These are phyloP conservation scores for Wickerhamomyces bisporus DNA, from an alignment of 805 yeast genomes.

Conservation along the genomic window DNA sequence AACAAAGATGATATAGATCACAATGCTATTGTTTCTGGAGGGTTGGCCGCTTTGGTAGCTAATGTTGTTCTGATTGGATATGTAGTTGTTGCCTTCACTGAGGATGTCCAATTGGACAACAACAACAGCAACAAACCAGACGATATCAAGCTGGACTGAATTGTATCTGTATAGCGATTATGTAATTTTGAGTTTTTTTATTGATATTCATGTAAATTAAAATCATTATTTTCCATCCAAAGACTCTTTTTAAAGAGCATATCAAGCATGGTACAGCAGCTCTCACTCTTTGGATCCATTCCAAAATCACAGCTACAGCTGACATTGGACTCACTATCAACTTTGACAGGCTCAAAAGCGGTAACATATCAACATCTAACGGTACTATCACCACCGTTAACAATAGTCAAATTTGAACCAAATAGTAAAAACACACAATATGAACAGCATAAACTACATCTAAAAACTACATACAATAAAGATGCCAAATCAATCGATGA, in stretches of 20 bases:
- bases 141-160: slow-evolving; percentile 25
- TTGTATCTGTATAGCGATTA: background rate
- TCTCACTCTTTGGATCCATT: slow-evolving; percentile 18
- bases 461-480: slow-evolving; percentile 13
- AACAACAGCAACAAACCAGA: slow-evolving; percentile 33
- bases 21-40: slow-evolving; percentile 68
- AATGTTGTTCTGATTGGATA: slow-evolving; percentile 70
- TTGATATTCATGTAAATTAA: too few relatives aligned
- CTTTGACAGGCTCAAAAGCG: slow-evolving; percentile 19
- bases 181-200: background rate
- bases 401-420: slow-evolving; percentile 24
- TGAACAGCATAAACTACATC: slow-evolving; percentile 21
- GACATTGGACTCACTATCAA: slow-evolving; percentile 14
- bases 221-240: too few relatives aligned
- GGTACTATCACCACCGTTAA: slow-evolving; percentile 18
- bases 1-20: slow-evolving; percentile 12
- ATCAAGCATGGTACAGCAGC: slow-evolving; percentile 26
- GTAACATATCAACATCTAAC: slow-evolving; percentile 9
- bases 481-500: slow-evolving; percentile 1
- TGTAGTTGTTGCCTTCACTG: slow-evolving; percentile 69
- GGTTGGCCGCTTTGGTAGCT: slow-evolving; percentile 73
- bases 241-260: too few relatives aligned
- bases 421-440: slow-evolving; percentile 22
- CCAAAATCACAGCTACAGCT: slow-evolving; percentile 13
- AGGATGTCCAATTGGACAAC: slow-evolving; percentile 38